Base-by-base conservation (phyloP, 352 stramenopile species). In the Globisporangium apiculatum region DNA sequence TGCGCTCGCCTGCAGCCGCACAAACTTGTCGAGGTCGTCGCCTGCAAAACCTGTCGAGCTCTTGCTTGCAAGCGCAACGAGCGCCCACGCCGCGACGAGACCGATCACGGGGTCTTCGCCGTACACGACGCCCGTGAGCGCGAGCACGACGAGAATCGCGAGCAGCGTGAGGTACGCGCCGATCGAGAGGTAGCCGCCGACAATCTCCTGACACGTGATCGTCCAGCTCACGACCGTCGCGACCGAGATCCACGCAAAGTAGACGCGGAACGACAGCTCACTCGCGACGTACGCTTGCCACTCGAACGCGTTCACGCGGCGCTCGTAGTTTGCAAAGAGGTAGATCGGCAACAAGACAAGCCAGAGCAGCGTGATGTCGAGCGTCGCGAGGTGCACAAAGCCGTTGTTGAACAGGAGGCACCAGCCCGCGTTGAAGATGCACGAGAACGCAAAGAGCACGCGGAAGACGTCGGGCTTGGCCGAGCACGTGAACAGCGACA, bases 191-290 rank as follows among this genome's bases (percentile, higher is more conserved):
- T 63, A 69, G 0, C 66, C 76, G n/a, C 64, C 69, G 0, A 57
- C 36, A 31, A 79, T 35, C 14, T 71, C 55, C 64, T 87, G 70
- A 52, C 75, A 41, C 36, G 67, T 76, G 55, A 84, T 75, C 18
- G 72, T 69, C 75, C 77, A 88, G 62, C 69, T 86, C 41, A 88
- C 51, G 41, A 79, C 53, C 2, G 68, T 66, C 46, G 75, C 72
- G 53, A 69, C 72, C 7, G 69, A 86, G 67, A 86, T 74, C 72
- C 75, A 87, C 14, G 75, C 65, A 51, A 87, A 87, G 58, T 88
- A 87, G 4, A 90, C 46, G 1, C 75, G 74, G n/a, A 88, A 66
- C 51, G 67, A 72, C 7, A 90, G 58, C 61, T 87, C 77, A 55
- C 77, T 85, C 63, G 65, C 77, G 7, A 87, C 38, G 60, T 82